A percentile compares a stretch with the other conserved stretches of the same genome.
phyloP scores from a whole-genome alignment of 192 early-diverging fungal species.

The Chytriomyces sp. region DNA sequence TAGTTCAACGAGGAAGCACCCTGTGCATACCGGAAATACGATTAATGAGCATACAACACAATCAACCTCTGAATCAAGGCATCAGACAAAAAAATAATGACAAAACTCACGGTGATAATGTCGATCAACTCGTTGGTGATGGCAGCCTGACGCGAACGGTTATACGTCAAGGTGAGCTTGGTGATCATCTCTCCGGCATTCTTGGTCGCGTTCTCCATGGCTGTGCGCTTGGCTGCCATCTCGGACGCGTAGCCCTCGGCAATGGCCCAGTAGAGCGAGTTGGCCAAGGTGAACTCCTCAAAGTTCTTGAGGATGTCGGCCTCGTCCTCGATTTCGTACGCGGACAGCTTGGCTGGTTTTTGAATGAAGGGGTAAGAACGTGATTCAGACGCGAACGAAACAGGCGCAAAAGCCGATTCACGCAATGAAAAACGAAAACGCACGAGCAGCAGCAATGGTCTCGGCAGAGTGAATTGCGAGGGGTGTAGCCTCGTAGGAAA shows the following conservation, averaged over 20 bases:
- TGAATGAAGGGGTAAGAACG: too few relatives aligned
- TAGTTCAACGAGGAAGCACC: background rate
- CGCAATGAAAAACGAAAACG: constrained; percentile 7
- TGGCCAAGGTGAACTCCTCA: constrained; percentile 93
- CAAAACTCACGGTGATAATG: constrained; percentile 25
- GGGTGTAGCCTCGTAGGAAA: constrained; percentile 83
- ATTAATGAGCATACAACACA: background rate
- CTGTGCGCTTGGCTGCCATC: constrained; percentile 93
- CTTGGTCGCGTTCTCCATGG: constrained; percentile 99
- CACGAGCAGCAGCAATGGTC: constrained; percentile 73
- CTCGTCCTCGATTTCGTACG: constrained; percentile 78
- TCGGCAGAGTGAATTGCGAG: constrained; percentile 68
- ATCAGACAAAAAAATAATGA: too few relatives aligned
- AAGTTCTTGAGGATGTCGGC: constrained; percentile 79
- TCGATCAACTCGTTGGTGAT: constrained; percentile 96
- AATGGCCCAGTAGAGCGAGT: constrained; percentile 92
- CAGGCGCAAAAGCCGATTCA: too few relatives aligned
- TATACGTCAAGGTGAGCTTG: constrained; percentile 94
- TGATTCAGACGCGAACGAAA: too few relatives aligned
- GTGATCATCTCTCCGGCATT: constrained; percentile 98
- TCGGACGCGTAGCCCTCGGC: constrained; percentile 96
- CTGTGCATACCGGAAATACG: background rate
- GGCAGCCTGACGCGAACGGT: constrained; percentile 95
- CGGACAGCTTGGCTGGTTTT: constrained; percentile 70
- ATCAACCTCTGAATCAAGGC: background rate